Evolutionary conservation across 495 filamentous ascomycete species (phyloP), one percentile per base, ranked within the genome.

Genomic region (Podospora tetraspora): DNA sequence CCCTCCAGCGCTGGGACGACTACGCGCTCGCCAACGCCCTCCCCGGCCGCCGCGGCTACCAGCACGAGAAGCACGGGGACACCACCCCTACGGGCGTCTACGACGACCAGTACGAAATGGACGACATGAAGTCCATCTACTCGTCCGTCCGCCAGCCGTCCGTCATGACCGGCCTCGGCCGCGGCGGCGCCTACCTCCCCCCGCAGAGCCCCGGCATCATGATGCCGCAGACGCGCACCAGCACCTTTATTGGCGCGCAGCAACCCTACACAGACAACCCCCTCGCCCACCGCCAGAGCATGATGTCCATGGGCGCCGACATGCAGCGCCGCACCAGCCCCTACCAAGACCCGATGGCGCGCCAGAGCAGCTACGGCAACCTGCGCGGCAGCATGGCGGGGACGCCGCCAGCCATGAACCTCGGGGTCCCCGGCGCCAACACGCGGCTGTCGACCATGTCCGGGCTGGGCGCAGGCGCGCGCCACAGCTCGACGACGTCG

Each of bases 101-200:
- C 72, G 84, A 88, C 25, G 90, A 92, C 70, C 88, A 80, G 21
- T 92, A 92, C 80, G 95, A 98, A 77, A 93, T 98, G 90, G 95
- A 99, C 74, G 95, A 99, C 73, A 95, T 97, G 85, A 93, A 94
- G 74, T 96, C 92, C 1, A 87, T 96, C 65, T 97, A 98, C 79
- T 97, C 94, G 10, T 96, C 93, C 2, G 92, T 94, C 69, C 93
- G 93, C 79, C 95, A 96, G 24, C 91, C 93, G 3, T 97, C 93
- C 0, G 91, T 99, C 68, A 85, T 99, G 59, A 95, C 92, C 37
- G 93, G 93, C 63, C 91, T 97, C 79, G 90, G 88, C 25, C 84
- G 85, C 23, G 86, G 88, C 62, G 85, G 87, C 59, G 70, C 86
- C 3, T 94, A 90, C 78, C 91, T 93, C 84, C 90, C 92, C 3